Evolutionary conservation across 495 filamentous ascomycete genomes (phyloP), one percentile per base, ranked within the genome.

Genomic region (Amorphotheca resinae): DNA sequence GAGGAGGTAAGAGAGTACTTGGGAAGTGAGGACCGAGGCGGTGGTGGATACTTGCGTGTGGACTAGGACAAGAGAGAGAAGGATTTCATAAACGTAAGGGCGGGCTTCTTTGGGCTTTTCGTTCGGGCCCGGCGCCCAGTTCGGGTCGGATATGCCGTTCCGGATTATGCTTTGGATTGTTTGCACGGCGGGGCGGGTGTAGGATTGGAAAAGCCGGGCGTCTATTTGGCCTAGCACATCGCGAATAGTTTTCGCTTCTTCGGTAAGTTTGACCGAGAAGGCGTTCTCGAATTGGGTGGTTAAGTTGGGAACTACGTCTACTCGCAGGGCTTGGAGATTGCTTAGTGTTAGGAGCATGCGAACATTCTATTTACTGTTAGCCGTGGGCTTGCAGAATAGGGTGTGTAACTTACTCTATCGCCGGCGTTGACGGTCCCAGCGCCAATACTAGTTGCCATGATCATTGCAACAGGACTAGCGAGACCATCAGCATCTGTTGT

Each of bases 11-110:
- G 81, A 82, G 14, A 96, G 72, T 7, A 96, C 75, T 39, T 79
- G 78, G 26, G 66, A 57, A 1, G 86, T 81, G 20, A 95, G 68
- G 2, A 75, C 72, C 2, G 76, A 62, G 0, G 78, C 72, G 1
- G 86, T 95, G 3, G 87, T 93, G 25, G 76, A 79, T 14, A 96
- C 84, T 60, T 96, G 88, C 1, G 84, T 82, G 66, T 98, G 91
- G 6, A 93, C 78, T 30, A 88, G 72, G 0, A 96, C 91, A 22
- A 98, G 76, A 4, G 64, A 62, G 31, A 96, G 72, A 20, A 98
- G 72, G 2, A 80, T 74, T 41, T 79, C 78, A 67, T 95, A 95
- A 44, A 96, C 76, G 59, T 96, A 98, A 0, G 87, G 80, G 8
- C 74, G 73, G 3, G 87, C 87, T 55, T 87, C 76, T 11, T 69